Percentiles rank a stretch among this genome's conserved stretches.
Conservation (phyloP, 805 yeast species). For the Torulaspora quercuum region DNA sequence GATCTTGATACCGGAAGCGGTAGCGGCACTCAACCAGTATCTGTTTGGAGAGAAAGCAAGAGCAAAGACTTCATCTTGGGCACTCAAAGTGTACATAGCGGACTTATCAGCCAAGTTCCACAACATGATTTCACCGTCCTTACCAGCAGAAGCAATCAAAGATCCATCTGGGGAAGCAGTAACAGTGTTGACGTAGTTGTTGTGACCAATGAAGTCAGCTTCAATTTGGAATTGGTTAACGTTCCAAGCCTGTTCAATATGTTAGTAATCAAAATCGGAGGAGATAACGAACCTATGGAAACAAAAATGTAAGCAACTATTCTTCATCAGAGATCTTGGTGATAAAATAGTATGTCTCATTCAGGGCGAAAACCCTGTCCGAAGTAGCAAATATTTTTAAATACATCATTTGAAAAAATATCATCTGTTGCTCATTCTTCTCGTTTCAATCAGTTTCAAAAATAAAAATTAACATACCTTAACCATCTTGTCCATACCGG, state of each 20-base stretch:
- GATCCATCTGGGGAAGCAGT: constrained; percentile 99
- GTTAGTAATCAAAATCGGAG: constrained; percentile 46
- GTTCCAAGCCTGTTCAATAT: constrained; percentile 79
- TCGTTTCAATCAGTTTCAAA: constrained; percentile 3
- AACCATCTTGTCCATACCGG: constrained; percentile 98
- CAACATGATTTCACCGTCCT: constrained; percentile 97
- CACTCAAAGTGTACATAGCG: constrained; percentile 88
- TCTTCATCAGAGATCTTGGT: constrained; percentile 96
- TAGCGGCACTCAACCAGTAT: constrained; percentile 99
- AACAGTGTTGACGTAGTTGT: constrained; percentile 95
- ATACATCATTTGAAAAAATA: constrained; percentile 59
- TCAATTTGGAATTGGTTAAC: constrained; percentile 74
- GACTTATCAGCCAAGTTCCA: constrained; percentile 91
- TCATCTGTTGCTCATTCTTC: too few relatives aligned
- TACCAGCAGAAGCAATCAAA: constrained; percentile 98
- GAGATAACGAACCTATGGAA: too few relatives aligned
- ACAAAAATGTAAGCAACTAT: constrained; percentile 1
- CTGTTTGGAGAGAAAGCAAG: constrained; percentile 99
- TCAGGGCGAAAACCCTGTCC: constrained; percentile 69
- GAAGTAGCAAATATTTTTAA: constrained; percentile 97
- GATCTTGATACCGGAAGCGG: constrained; percentile 95
- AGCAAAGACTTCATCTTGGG: constrained; percentile 96
- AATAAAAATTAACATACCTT: constrained; percentile 72
- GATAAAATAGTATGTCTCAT: constrained; percentile 90
- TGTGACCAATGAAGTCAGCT: constrained; percentile 99